Evolutionary conservation across 2,329 filamentous ascomycete species (phyloP), one percentile per base, ranked within the genome.

Genomic region (Sarocladium brachiariae): DNA sequence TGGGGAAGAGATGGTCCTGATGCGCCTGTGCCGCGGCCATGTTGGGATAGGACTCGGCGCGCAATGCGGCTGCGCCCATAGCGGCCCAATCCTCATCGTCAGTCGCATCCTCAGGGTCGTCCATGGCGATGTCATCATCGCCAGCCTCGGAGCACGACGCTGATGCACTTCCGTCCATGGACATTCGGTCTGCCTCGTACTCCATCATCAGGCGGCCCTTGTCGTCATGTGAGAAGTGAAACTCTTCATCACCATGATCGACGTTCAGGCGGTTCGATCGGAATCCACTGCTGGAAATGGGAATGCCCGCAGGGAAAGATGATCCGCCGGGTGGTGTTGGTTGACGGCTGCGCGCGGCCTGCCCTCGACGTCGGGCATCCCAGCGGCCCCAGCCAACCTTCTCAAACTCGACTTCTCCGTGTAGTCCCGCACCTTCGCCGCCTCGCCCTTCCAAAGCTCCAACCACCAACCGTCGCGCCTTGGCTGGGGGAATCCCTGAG

Each of bases 351-450:
- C 75, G 72, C 54, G 71, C 60, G 38, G 77, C 71, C 54, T 87
- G 80, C 50, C 84, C 87, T 59, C 82, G 82, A 64, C 81, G 77
- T 63, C 83, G 83, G 54, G 91, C 93, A 67, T 95, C 87, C 92
- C 92, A 99, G 57, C 90, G 83, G 53, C 93, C 93, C 92, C 92
- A 97, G 63, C 92, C 92, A 53, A 96, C 89, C 75, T 97, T 97
- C 67, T 95, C 87, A 64, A 95, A 97, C 63, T 85, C 78, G 60
- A 93, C 84, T 58, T 89, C 84, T 57, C 84, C 84, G 55, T 84
- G 75, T 54, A 78, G 64, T 51, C 80, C 79, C 54, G 82, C 81
- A 53, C 77, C 76, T 56, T 82, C 77, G 55, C 78, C 78, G 58
- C 79, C 78, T 59, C 87, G 85, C 59, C 87, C 87, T 71, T 97